These are phyloP conservation scores for Cercospora canescens DNA, from an alignment of 2,329 filamentous ascomycete species.

Conservation along the genomic window DNA sequence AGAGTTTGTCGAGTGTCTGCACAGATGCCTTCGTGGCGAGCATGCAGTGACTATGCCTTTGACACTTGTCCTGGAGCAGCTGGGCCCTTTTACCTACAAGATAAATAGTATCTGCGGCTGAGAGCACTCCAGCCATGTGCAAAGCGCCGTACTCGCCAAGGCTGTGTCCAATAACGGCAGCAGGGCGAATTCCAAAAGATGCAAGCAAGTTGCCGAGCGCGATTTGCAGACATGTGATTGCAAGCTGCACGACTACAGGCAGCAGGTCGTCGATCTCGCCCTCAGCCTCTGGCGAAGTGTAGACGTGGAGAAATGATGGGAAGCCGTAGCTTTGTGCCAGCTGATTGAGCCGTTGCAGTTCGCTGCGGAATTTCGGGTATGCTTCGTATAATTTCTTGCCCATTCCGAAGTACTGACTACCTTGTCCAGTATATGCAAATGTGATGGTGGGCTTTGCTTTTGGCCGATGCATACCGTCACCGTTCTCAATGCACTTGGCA, in stretches of 20 bases:
- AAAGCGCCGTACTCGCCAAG: constrained; percentile 19
- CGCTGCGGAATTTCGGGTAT: background rate
- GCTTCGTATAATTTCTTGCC: constrained; percentile 14
- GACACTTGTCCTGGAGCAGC: constrained; percentile 31
- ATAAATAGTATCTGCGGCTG: constrained; percentile 29
- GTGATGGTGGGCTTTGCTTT: constrained; percentile 28
- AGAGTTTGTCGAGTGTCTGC: background rate
- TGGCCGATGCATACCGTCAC: background rate
- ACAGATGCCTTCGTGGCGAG: constrained; percentile 20
- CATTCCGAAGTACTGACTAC: constrained; percentile 31
- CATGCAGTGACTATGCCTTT: constrained; percentile 29
- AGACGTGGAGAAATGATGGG: background rate
- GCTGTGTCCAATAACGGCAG: constrained; percentile 27
- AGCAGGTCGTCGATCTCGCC: background rate
- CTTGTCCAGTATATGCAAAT: constrained; percentile 45
- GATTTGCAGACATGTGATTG: constrained; percentile 6
- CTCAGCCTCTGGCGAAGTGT: background rate
- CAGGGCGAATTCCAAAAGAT: background rate
- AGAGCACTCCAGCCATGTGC: constrained; percentile 18
- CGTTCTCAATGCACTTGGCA: constrained; percentile 15
- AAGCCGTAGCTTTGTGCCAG: background rate
- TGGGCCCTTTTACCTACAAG: constrained; percentile 38
- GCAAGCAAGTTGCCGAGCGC: constrained; percentile 10
- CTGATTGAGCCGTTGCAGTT: background rate
- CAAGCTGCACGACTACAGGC: background rate